A percentile compares a stretch with the other conserved stretches of the same genome.
Evolutionary conservation across 2,329 filamentous ascomycete genomes (phyloP).

Genomic region (Penicillium sp.): DNA sequence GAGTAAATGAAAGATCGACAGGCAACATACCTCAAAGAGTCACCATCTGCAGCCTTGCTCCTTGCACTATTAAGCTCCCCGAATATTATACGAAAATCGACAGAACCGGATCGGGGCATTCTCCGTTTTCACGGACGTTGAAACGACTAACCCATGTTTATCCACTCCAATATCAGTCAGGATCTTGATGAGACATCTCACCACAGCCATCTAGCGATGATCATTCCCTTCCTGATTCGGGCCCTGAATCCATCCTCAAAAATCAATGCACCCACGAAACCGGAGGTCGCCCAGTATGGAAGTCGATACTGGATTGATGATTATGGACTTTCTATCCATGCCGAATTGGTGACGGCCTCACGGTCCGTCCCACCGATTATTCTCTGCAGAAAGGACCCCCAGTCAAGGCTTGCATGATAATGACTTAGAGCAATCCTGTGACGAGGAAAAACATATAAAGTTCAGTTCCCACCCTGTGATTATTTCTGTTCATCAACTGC

Average conservation of each 20-base stretch:
- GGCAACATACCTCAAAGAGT: background rate
- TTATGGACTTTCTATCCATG: slow-evolving; percentile 3
- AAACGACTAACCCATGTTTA: slow-evolving; percentile 8
- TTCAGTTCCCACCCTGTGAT: background rate
- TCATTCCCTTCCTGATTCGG: slow-evolving; percentile 18
- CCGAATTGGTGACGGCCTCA: slow-evolving; percentile 18
- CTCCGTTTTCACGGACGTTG: slow-evolving; percentile 11
- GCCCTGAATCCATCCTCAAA: slow-evolving; percentile 14
- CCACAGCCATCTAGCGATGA: slow-evolving; percentile 4
- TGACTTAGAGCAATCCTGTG: background rate
- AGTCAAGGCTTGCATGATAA: slow-evolving; percentile 3
- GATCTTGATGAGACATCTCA: slow-evolving; percentile 1
- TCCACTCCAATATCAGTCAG: slow-evolving; percentile 4
- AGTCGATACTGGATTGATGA: slow-evolving; percentile 10
- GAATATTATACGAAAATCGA: background rate
- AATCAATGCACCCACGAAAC: slow-evolving; percentile 11
- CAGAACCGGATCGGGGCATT: slow-evolving; percentile 8
- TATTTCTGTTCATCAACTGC: slow-evolving; percentile 20
- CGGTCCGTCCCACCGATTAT: slow-evolving; percentile 10
- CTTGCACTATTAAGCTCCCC: background rate
- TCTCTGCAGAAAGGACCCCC: slow-evolving; percentile 8
- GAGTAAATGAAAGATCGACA: background rate
- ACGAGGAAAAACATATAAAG: slow-evolving; percentile 22
- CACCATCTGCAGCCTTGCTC: background rate
- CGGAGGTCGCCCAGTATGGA: slow-evolving; percentile 14